phyloP scores from a whole-genome alignment of 345 rosid genomes.

The Theobroma cacao region DNA sequence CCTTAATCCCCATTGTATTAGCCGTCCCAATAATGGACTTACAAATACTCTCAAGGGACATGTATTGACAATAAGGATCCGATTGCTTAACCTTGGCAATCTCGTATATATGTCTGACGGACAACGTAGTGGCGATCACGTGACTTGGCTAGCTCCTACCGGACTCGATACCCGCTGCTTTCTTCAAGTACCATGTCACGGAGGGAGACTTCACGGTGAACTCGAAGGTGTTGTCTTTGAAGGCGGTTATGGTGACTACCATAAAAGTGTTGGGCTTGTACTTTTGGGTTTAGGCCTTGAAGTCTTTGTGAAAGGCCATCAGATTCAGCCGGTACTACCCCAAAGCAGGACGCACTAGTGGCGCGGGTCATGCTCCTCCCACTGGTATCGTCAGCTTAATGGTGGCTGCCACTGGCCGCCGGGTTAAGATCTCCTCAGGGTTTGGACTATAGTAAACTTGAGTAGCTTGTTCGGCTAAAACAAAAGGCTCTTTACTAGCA shows the following conservation, averaged over 20 bases:
- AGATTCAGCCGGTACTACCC: conserved; percentile 87
- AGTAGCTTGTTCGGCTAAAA: no score
- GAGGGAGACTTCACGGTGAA: conserved; percentile 80
- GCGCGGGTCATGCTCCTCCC: conserved; percentile 71
- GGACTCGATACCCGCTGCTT: conserved; percentile 79
- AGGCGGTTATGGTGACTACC: conserved; percentile 86
- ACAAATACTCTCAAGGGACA: conserved; percentile 76
- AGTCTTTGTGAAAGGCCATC: conserved; percentile 97
- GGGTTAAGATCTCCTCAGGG: conserved; percentile 52
- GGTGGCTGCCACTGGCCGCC: conserved; percentile 83
- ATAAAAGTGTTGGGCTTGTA: conserved; percentile 88
- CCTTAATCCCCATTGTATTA: conserved; percentile 76
- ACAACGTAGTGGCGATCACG: conserved; percentile 57
- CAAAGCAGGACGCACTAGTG: conserved; percentile 78
- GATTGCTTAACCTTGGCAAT: conserved; percentile 94
- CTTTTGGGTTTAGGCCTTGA: conserved; percentile 93
- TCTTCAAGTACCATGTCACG: conserved; percentile 86
- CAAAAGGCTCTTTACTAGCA: no score
- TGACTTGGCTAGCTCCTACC: conserved; percentile 83
- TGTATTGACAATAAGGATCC: conserved; percentile 86
- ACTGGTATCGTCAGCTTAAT: conserved; percentile 84
- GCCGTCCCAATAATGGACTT: conserved; percentile 86
- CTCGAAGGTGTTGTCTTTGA: conserved; percentile 91
- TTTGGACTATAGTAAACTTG: no score
- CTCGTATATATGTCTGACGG: conserved; percentile 73